These are phyloP conservation scores for Linum lewisii DNA, from an alignment of 345 rosid species.

Conservation along the genomic window DNA sequence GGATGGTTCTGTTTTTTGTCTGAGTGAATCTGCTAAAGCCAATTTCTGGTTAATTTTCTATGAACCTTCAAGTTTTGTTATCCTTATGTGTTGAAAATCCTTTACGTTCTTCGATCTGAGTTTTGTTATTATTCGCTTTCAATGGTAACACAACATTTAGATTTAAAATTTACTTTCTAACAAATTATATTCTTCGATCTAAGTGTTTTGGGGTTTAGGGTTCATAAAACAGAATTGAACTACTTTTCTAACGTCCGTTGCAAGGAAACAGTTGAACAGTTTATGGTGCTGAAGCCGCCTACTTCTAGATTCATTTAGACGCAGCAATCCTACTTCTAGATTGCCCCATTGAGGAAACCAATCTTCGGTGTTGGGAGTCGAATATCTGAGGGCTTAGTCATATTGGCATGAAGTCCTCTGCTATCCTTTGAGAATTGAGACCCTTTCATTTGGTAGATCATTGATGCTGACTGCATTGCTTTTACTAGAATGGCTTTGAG, in stretches of 20 bases:
- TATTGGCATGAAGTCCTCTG: conserved; percentile 25
- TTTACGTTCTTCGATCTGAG: not conserved
- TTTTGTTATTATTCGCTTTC: conserved; percentile 7
- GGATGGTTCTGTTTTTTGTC: not conserved
- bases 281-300: no score
- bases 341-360: conserved; percentile 94
- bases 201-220: no score
- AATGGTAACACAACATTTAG: no score
- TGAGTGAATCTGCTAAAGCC: not conserved
- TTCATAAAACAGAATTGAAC: no score
- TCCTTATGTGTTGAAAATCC: not conserved
- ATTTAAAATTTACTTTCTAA: no score
- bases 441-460: conserved; percentile 24
- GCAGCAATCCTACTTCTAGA: no score
- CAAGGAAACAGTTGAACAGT: no score
- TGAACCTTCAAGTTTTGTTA: not conserved
- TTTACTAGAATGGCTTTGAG: conserved; percentile 19
- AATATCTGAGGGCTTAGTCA: conserved; percentile 66
- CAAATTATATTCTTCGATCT: no score
- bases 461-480: conserved; percentile 23
- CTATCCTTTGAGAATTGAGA: conserved; percentile 26
- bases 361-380: conserved; percentile 93
- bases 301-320: no score
- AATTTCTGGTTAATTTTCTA: not conserved
- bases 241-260: no score